phyloP scores from a whole-genome alignment of 768 basidiomycete genomes.

The Asterophora parasitica region DNA sequence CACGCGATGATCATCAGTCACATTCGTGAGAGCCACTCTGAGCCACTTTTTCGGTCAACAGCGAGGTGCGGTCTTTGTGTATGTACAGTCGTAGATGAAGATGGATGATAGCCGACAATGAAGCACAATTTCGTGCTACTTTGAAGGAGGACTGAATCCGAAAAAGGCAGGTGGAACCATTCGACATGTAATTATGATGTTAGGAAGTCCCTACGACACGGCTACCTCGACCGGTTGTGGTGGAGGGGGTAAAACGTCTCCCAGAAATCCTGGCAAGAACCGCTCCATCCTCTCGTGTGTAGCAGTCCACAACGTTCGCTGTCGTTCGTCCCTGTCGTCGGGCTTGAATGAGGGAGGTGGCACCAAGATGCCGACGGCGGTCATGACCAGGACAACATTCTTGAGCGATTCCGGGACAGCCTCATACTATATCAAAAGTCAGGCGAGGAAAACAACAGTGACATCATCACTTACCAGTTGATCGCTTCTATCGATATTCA shows the following conservation, averaged over 20 bases:
- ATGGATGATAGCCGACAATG: no score
- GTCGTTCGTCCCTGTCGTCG: slow-evolving; percentile 52
- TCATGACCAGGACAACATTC: slow-evolving; percentile 95
- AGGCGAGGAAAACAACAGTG: neutral
- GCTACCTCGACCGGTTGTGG: slow-evolving; percentile 6
- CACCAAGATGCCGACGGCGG: slow-evolving; percentile 78
- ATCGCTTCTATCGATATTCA: slow-evolving; percentile 80
- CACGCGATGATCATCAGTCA: no score
- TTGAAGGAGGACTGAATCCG: no score
- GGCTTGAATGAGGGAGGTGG: slow-evolving; percentile 45
- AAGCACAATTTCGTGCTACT: no score
- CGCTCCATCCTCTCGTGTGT: slow-evolving; percentile 85
- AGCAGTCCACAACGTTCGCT: slow-evolving; percentile 74
- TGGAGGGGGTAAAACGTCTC: slow-evolving; percentile 53
- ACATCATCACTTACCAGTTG: slow-evolving; percentile 61
- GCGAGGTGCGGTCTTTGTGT: no score
- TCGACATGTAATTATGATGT: no score
- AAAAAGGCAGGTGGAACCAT: no score
- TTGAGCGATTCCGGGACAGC: slow-evolving; percentile 95
- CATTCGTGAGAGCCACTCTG: no score
- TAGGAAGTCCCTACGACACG: slow-evolving; percentile 1
- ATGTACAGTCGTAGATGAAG: no score
- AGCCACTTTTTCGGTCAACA: no score
- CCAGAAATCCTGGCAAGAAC: slow-evolving; percentile 88
- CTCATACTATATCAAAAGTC: slow-evolving; percentile 61